Percentiles rank a stretch among this genome's conserved stretches.
Evolutionary conservation across 768 basidiomycete species (phyloP).

Genomic region (Lactarius indigo): DNA sequence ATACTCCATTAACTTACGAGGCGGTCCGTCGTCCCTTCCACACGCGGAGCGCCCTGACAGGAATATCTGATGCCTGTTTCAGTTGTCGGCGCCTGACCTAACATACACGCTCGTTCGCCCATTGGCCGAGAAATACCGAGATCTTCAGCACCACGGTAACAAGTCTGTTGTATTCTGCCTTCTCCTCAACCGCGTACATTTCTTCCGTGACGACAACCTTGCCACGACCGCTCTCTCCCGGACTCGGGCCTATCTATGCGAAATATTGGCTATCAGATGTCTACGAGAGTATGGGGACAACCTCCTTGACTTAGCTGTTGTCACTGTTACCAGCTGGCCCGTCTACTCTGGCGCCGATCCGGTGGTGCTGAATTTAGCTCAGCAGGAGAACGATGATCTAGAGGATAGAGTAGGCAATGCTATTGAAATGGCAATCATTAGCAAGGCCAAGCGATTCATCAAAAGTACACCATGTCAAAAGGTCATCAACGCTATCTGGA

Average conservation of each 20-base stretch:
- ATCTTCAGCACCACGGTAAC: slow-evolving; percentile 69
- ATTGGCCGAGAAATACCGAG: slow-evolving; percentile 79
- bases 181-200: slow-evolving; percentile 83
- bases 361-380: slow-evolving; percentile 52
- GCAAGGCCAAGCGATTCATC: slow-evolving; percentile 85
- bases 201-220: slow-evolving; percentile 72
- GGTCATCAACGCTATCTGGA: slow-evolving; percentile 82
- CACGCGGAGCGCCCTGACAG: not conserved
- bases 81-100: slow-evolving; percentile 83
- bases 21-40: slow-evolving; percentile 47
- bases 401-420: slow-evolving; percentile 87
- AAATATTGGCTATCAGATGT: slow-evolving; percentile 80
- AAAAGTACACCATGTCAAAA: slow-evolving; percentile 86
- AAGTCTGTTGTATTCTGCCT: slow-evolving; percentile 84
- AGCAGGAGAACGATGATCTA: slow-evolving; percentile 64
- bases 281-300: slow-evolving; percentile 70
- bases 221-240: slow-evolving; percentile 64
- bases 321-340: slow-evolving; percentile 75
- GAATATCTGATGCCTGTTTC: slow-evolving; percentile 14
- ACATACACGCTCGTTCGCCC: slow-evolving; percentile 89
- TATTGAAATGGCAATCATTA: slow-evolving; percentile 87
- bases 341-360: slow-evolving; percentile 75
- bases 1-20: slow-evolving; percentile 81
- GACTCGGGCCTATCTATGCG: slow-evolving; percentile 80
- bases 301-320: slow-evolving; percentile 64